Conservation (phyloP, 2,329 filamentous ascomycete species). For the Phyllosticta ampelicida region DNA sequence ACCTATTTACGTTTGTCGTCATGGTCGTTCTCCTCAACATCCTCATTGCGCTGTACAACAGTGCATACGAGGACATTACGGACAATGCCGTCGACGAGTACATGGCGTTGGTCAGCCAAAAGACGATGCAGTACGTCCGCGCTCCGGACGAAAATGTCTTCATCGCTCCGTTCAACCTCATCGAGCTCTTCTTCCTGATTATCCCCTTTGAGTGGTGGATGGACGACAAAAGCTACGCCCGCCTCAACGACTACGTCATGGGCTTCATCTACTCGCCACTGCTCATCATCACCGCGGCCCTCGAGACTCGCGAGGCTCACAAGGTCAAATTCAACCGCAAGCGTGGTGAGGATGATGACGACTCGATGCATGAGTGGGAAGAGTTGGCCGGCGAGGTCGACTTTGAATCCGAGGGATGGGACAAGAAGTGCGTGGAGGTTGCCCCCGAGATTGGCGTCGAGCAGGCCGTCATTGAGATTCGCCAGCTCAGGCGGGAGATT, state of each 20-base stretch:
- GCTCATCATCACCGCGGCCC: constrained; percentile 63
- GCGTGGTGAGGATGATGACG: constrained; percentile 80
- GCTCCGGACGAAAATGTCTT: constrained; percentile 98
- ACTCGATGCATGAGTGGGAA: constrained; percentile 87
- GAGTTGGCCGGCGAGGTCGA: constrained; percentile 62
- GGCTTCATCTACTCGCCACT: constrained; percentile 73
- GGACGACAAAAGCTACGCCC: constrained; percentile 58
- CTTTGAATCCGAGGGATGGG: constrained; percentile 77
- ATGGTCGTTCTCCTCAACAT: constrained; percentile 95
- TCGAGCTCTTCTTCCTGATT: constrained; percentile 72
- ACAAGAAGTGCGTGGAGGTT: constrained; percentile 62
- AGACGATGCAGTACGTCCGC: constrained; percentile 93
- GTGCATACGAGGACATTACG: constrained; percentile 89
- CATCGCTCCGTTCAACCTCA: constrained; percentile 87
- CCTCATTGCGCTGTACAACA: constrained; percentile 94
- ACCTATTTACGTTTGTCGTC: constrained; percentile 93
- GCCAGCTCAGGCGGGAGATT: constrained; percentile 34
- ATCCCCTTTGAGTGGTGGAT: constrained; percentile 95
- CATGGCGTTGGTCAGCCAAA: constrained; percentile 64
- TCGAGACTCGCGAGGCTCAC: constrained; percentile 36
- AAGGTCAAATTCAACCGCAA: constrained; percentile 62
- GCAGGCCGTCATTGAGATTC: constrained; percentile 56
- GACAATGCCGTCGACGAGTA: constrained; percentile 91
- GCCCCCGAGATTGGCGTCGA: constrained; percentile 78
- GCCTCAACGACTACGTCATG: constrained; percentile 85